phyloP scores from a whole-genome alignment of 768 basidiomycete genomes.

The Tricholoma terreum region DNA sequence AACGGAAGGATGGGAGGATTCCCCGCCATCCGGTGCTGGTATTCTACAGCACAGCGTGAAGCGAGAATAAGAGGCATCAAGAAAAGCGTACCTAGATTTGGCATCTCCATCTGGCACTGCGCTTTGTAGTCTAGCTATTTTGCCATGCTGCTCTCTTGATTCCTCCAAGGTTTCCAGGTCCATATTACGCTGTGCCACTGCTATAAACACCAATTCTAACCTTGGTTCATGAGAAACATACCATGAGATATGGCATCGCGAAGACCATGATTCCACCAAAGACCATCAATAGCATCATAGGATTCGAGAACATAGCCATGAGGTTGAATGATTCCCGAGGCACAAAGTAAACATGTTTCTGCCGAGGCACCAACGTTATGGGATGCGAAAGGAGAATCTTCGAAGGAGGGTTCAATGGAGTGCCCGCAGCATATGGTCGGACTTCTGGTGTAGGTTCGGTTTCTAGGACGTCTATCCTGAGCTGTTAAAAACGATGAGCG shows the following conservation, averaged over 20 bases:
- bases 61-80: background rate
- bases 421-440: constrained; percentile 64
- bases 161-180: constrained; percentile 69
- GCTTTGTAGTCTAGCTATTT: constrained; percentile 50
- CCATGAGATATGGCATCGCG: constrained; percentile 75
- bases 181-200: constrained; percentile 60
- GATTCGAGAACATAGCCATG: constrained; percentile 73
- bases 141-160: constrained; percentile 58
- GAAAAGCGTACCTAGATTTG: constrained; percentile 46
- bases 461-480: constrained; percentile 63
- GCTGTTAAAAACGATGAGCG: constrained; percentile 34
- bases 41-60: constrained; percentile 29
- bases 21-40: constrained; percentile 33
- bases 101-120: constrained; percentile 58
- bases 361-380: constrained; percentile 50
- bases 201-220: constrained; percentile 8
- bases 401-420: constrained; percentile 60
- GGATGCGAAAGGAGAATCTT: constrained; percentile 59
- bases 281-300: constrained; percentile 82
- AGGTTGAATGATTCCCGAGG: constrained; percentile 73
- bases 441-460: constrained; percentile 41
- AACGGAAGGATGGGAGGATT: constrained; percentile 15
- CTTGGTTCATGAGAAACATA: constrained; percentile 26
- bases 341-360: constrained; percentile 61
- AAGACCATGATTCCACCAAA: constrained; percentile 65